These are phyloP conservation scores for Leccinum longicurvipes DNA, from an alignment of 768 basidiomycete species.

Conservation along the genomic window DNA sequence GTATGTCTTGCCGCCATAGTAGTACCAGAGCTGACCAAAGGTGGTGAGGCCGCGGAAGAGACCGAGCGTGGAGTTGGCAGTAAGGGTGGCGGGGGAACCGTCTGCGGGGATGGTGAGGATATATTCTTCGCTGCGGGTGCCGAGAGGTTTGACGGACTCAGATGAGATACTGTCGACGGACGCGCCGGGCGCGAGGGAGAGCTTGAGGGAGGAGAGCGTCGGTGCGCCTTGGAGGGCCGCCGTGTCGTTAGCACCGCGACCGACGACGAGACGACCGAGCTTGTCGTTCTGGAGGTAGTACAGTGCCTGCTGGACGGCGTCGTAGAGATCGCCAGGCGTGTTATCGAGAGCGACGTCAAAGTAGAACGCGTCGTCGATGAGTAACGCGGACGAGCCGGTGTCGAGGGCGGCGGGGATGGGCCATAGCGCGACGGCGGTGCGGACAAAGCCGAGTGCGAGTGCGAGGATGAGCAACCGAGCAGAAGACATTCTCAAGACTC, in stretches of 20 bases:
- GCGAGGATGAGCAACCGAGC: background rate
- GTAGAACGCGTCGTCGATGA: slow-evolving; percentile 24
- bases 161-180: slow-evolving; percentile 29
- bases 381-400: slow-evolving; percentile 15
- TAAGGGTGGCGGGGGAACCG: slow-evolving; percentile 35
- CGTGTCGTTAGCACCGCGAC: slow-evolving; percentile 35
- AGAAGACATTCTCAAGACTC: background rate
- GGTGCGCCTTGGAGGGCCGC: slow-evolving; percentile 25
- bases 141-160: slow-evolving; percentile 35
- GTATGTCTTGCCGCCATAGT: slow-evolving; percentile 33
- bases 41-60: slow-evolving; percentile 53
- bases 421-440: background rate
- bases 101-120: slow-evolving; percentile 36
- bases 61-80: slow-evolving; percentile 47
- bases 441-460: slow-evolving; percentile 2
- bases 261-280: slow-evolving; percentile 40
- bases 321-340: slow-evolving; percentile 33
- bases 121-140: slow-evolving; percentile 44
- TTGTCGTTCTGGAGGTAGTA: slow-evolving; percentile 35
- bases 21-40: slow-evolving; percentile 54
- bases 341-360: slow-evolving; percentile 24
- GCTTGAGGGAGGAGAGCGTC: slow-evolving; percentile 24
- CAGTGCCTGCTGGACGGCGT: slow-evolving; percentile 32
- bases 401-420: background rate
- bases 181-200: slow-evolving; percentile 23